These are phyloP conservation scores for Plasmodium knowlesi DNA, from an alignment of 169 alveolate genomes.

Conservation along the genomic window DNA sequence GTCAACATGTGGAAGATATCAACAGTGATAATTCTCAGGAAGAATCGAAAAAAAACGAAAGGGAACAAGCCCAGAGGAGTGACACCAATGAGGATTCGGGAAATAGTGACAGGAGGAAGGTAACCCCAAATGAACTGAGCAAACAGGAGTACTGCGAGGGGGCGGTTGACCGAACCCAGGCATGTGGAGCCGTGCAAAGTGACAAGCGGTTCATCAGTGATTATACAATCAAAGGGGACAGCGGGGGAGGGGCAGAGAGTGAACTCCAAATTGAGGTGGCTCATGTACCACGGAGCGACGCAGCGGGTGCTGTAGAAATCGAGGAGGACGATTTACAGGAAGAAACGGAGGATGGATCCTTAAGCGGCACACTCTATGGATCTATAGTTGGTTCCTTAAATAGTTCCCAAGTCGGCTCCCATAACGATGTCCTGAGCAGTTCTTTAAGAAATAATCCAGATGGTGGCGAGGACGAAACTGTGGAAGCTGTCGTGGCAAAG, in stretches of 20 bases:
- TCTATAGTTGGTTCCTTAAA: neutral
- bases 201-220: no score
- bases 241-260: neutral
- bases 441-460: neutral
- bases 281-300: neutral
- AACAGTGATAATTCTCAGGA: neutral
- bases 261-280: neutral
- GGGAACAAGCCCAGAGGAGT: neutral
- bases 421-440: neutral
- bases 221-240: neutral
- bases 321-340: neutral
- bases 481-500: conserved; percentile 58
- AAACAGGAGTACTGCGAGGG: neutral
- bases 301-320: neutral
- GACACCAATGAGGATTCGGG: neutral
- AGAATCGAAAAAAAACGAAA: neutral
- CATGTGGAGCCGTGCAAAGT: neutral
- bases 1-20: neutral
- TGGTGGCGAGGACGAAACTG: conserved; percentile 18
- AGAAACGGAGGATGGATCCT: conserved; percentile 4
- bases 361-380: neutral
- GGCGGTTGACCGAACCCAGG: neutral
- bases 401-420: neutral
- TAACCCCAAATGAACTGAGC: neutral
- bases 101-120: neutral